Base-by-base conservation (phyloP, 805 yeast species). In the Kodamaea jinghongensis region DNA sequence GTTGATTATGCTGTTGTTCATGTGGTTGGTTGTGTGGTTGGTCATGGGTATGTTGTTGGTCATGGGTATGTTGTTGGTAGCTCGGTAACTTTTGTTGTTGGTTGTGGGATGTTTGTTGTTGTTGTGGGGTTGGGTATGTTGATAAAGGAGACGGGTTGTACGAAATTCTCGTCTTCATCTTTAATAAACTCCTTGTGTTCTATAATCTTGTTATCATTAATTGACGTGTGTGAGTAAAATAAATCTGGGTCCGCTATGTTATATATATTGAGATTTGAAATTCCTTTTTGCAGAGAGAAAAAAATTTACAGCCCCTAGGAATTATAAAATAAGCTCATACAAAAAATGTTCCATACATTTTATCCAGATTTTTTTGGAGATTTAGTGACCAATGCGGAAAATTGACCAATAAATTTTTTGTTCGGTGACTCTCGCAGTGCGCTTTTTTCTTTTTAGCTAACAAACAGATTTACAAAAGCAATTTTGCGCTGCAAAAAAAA, bases 71-170 rank as follows among this genome's bases (percentile, higher is more conserved):
- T 34, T 28, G 13, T 34, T 27, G 13, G 31, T 34, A 6, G 30
- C 6, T 6, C 30, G 30, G 15, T 20, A 6, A 8, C 10, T 13
- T 6, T n/a, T 28, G 28, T 16, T 17, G 26, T 12, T 26, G 28
- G 28, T 26, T 12, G 27, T 17, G 22, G 27, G 27, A n/a, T 28
- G 30, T 11, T 27, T 22, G 14, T 28, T 28, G 38, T 17, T 28
- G 38, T 17, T 26, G 31, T n/a, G 39, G 29, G 23, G 17, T 10
- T 28, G 22, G 12, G 31, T 34, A 43, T 25, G 49, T 39, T 11
- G 56, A 47, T 33, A 58, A 45, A 11, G 64, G 64, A 13, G 63
- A 58, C 16, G 63, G 63, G 22, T 49, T 47, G 38, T 47, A 39
- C 8, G 35, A 20, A 12, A 31, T 13, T 35, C 35, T 40, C 30